Percentiles rank a stretch among this genome's conserved stretches.
These are phyloP conservation scores for Leishmania major DNA, from an alignment of 208 protist species.

Conservation along the genomic window DNA sequence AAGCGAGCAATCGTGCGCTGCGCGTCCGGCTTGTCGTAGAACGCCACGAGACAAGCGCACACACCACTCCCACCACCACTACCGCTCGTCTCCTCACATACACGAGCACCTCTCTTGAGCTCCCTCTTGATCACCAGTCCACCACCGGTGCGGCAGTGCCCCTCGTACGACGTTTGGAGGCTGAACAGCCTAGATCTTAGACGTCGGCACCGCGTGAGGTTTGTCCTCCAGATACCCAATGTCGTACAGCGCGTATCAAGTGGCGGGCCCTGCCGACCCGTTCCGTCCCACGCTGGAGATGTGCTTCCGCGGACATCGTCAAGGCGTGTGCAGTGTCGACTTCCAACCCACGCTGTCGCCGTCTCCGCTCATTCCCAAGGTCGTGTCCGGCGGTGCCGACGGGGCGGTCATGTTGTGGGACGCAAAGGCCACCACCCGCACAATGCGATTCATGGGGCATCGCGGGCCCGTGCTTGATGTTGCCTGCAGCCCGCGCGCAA, in stretches of 20 bases:
- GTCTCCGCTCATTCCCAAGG: constrained; percentile 30
- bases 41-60: background rate
- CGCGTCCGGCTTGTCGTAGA: background rate
- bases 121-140: background rate
- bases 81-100: background rate
- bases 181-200: background rate
- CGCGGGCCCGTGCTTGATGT: constrained; percentile 74
- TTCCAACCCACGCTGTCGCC: constrained; percentile 38
- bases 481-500: constrained; percentile 45
- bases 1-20: background rate
- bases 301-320: constrained; percentile 79
- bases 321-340: constrained; percentile 51
- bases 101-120: background rate
- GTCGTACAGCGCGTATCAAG: constrained; percentile 15
- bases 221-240: background rate
- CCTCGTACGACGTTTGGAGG: background rate
- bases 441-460: constrained; percentile 80
- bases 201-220: background rate
- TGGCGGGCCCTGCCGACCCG: background rate
- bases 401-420: constrained; percentile 90
- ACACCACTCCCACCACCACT: background rate
- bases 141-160: background rate
- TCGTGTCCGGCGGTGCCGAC: constrained; percentile 79
- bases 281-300: constrained; percentile 57
- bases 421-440: constrained; percentile 58